phyloP scores from a whole-genome alignment of 164 flowering plant genomes.

The Taxillus chinensis region DNA sequence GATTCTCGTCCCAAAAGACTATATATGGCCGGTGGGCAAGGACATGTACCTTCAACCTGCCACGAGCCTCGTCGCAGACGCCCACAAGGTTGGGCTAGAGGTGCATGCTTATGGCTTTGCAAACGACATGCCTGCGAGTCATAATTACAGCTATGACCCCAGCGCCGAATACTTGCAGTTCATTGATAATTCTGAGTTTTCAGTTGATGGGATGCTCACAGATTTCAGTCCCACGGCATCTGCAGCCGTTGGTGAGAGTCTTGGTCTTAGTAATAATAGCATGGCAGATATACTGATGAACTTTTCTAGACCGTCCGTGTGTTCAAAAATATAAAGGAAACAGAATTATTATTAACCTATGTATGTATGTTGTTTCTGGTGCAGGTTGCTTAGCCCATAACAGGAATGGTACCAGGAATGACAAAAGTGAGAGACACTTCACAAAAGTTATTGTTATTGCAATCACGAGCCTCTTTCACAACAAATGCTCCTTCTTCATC shows the following conservation, averaged over 20 bases:
- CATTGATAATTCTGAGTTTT: constrained; percentile 50
- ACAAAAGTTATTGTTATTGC: too few species aligned
- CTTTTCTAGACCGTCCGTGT: too few species aligned
- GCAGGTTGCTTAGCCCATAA: constrained; percentile 68
- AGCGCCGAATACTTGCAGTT: constrained; percentile 61
- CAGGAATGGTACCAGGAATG: constrained; percentile 20
- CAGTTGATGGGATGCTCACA: constrained; percentile 83
- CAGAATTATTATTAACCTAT: background rate
- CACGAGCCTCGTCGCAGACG: constrained; percentile 64
- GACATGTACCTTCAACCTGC: constrained; percentile 36
- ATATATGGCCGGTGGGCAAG: constrained; percentile 54
- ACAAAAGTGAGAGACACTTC: constrained; percentile 25
- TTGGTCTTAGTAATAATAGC: too few species aligned
- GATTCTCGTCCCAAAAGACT: constrained; percentile 71
- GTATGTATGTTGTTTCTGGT: constrained; percentile 3
- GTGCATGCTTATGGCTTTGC: constrained; percentile 76
- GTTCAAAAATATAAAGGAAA: too few species aligned
- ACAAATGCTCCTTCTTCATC: too few species aligned
- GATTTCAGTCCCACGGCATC: constrained; percentile 88
- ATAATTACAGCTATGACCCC: constrained; percentile 82
- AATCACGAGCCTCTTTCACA: too few species aligned
- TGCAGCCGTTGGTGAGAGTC: constrained; percentile 51
- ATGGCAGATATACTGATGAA: too few species aligned
- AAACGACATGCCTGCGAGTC: constrained; percentile 53
- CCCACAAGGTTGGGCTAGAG: constrained; percentile 73